These are phyloP conservation scores for Entomortierella chlamydospora DNA, from an alignment of 192 early-diverging fungal species.

Conservation along the genomic window DNA sequence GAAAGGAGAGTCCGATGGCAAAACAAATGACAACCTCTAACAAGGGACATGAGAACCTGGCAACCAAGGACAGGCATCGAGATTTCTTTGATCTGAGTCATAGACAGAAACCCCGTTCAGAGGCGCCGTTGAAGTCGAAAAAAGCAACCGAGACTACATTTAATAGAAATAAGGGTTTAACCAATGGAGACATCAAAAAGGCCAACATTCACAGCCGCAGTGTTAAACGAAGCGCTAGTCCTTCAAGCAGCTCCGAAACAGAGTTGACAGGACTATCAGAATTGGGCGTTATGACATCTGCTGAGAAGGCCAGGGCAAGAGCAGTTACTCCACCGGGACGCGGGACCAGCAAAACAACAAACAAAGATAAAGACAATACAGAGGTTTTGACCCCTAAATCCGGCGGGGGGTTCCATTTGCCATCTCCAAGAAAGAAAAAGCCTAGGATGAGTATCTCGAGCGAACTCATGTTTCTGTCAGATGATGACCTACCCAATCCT, in stretches of 20 bases:
- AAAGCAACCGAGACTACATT: too few relatives aligned
- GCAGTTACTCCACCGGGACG: neutral
- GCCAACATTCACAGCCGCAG: too few relatives aligned
- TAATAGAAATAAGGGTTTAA: too few relatives aligned
- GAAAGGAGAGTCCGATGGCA: too few relatives aligned
- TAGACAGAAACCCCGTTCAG: too few relatives aligned
- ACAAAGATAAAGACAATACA: neutral
- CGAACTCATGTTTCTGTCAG: constrained; percentile 13
- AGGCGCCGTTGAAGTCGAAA: too few relatives aligned
- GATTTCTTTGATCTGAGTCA: too few relatives aligned
- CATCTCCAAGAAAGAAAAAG: constrained; percentile 20
- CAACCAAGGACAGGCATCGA: too few relatives aligned
- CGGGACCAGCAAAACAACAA: neutral
- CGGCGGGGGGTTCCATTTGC: constrained; percentile 11
- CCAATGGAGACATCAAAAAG: too few relatives aligned
- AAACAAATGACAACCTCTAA: too few relatives aligned
- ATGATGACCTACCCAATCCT: constrained; percentile 9
- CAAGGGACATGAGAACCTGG: too few relatives aligned
- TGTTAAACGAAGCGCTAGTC: neutral
- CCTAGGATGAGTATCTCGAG: neutral
- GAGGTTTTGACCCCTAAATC: neutral
- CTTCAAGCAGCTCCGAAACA: neutral
- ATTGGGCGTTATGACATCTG: neutral
- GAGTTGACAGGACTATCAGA: neutral
- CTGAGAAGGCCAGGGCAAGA: too few relatives aligned